A percentile compares a stretch with the other conserved stretches of the same genome.
These are phyloP conservation scores for Sphaerulina populicola DNA, from an alignment of 2,329 filamentous ascomycete species.

Conservation along the genomic window DNA sequence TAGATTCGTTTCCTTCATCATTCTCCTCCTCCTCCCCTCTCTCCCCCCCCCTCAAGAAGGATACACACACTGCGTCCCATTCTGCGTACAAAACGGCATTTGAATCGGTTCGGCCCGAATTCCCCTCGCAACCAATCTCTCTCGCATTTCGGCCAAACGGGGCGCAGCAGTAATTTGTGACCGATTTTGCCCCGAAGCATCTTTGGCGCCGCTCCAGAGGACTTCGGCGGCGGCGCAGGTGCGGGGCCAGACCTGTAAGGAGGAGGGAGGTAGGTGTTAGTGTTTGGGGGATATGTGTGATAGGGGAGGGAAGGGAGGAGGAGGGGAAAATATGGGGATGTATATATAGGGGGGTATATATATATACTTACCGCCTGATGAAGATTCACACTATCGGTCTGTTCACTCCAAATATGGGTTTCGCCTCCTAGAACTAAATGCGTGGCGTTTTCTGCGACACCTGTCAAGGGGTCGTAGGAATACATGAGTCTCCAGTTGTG, in stretches of 20 bases:
- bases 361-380: conserved; percentile 48
- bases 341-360: no score
- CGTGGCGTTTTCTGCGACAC: conserved; percentile 53
- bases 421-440: conserved; percentile 73
- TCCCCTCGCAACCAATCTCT: conserved; percentile 62
- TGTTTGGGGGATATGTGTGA: background rate
- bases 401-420: conserved; percentile 71
- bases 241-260: conserved; percentile 61
- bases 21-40: no score
- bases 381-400: conserved; percentile 65
- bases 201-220: conserved; percentile 66
- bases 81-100: conserved; percentile 65
- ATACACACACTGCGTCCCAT: conserved; percentile 42
- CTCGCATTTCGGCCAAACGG: conserved; percentile 65
- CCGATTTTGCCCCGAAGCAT: conserved; percentile 57
- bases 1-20: no score
- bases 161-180: conserved; percentile 62
- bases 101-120: conserved; percentile 58
- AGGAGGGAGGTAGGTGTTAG: background rate
- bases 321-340: no score
- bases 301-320: background rate
- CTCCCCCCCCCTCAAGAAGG: conserved; percentile 1
- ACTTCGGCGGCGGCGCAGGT: conserved; percentile 67
- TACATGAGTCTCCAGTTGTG: conserved; percentile 80
- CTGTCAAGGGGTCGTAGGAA: conserved; percentile 63